Percentiles rank a stretch among this genome's conserved stretches.
Conservation (phyloP, 345 rosid genomes). For the Sapria himalayana region DNA sequence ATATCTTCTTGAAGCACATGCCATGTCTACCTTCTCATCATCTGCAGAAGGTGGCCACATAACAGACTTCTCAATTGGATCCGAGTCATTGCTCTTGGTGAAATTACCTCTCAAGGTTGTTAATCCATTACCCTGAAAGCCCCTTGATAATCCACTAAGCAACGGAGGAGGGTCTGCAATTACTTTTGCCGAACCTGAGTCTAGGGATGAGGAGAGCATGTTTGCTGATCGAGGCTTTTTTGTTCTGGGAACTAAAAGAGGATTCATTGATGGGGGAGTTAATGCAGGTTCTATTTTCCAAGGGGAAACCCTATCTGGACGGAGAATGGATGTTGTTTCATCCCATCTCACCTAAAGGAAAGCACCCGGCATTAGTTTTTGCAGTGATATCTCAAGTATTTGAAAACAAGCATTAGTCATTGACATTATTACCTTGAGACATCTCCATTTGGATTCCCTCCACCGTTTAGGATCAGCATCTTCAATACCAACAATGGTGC, state of each 20-base stretch:
- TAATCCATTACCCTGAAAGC: constrained; percentile 67
- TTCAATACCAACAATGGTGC: constrained; percentile 60
- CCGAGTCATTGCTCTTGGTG: constrained; percentile 26
- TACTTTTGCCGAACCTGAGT: constrained; percentile 23
- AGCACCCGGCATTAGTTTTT: constrained; percentile 3
- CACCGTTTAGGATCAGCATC: constrained; percentile 39
- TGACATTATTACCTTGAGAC: constrained; percentile 57
- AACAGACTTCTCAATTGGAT: constrained; percentile 33
- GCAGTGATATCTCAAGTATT: neutral
- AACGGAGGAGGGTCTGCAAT: constrained; percentile 42
- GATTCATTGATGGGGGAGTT: constrained; percentile 52
- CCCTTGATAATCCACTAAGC: constrained; percentile 37
- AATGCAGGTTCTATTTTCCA: constrained; percentile 77
- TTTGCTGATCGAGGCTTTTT: constrained; percentile 47
- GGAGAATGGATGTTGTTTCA: constrained; percentile 41
- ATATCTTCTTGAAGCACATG: constrained; percentile 27
- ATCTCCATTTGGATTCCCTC: constrained; percentile 64
- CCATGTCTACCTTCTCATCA: constrained; percentile 32
- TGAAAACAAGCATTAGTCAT: too few relatives aligned
- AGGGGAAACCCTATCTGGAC: constrained; percentile 80
- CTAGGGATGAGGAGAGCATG: constrained; percentile 22
- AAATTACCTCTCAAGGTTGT: constrained; percentile 46
- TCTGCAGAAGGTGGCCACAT: constrained; percentile 32
- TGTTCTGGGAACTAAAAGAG: constrained; percentile 34
- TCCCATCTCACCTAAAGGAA: constrained; percentile 66